These are phyloP conservation scores for Trichosporon faecale DNA, from an alignment of 1,284 basidiomycete species.

Conservation along the genomic window DNA sequence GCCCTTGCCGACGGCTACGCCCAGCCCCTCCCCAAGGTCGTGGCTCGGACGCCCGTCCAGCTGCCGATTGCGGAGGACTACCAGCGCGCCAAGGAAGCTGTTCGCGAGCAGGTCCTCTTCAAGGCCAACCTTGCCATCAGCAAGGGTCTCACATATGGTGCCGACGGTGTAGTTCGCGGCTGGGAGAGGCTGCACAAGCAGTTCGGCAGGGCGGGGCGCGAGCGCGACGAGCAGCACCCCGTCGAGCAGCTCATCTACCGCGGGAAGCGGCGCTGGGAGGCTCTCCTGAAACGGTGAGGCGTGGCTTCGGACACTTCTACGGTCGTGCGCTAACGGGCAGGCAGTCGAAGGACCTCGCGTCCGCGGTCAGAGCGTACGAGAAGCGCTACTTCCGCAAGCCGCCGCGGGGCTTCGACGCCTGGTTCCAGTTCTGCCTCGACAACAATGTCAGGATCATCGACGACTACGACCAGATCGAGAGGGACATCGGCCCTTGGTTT, in stretches of 20 bases:
- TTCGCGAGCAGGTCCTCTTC: not conserved
- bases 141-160: constrained; percentile 24
- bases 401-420: constrained; percentile 54
- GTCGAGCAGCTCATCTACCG: constrained; percentile 42
- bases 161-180: constrained; percentile 37
- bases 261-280: constrained; percentile 39
- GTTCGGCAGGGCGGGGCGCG: constrained; percentile 15
- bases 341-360: constrained; percentile 47
- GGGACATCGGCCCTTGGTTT: constrained; percentile 45
- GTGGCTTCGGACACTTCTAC: not conserved
- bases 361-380: constrained; percentile 52
- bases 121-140: constrained; percentile 4
- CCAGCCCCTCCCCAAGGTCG: not conserved
- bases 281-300: constrained; percentile 40
- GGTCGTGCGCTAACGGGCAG: constrained; percentile 18
- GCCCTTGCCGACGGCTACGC: not conserved
- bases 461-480: constrained; percentile 52
- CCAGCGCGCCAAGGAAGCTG: not conserved
- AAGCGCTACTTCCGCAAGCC: constrained; percentile 51
- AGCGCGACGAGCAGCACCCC: constrained; percentile 37
- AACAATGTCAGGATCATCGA: constrained; percentile 52
- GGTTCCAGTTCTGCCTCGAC: constrained; percentile 47
- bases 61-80: not conserved
- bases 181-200: constrained; percentile 32
- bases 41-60: not conserved